Percentiles rank a stretch among this genome's conserved stretches.
phyloP scores from a whole-genome alignment of 2,329 filamentous ascomycete genomes.

The Chrysoporthe puriensis region DNA sequence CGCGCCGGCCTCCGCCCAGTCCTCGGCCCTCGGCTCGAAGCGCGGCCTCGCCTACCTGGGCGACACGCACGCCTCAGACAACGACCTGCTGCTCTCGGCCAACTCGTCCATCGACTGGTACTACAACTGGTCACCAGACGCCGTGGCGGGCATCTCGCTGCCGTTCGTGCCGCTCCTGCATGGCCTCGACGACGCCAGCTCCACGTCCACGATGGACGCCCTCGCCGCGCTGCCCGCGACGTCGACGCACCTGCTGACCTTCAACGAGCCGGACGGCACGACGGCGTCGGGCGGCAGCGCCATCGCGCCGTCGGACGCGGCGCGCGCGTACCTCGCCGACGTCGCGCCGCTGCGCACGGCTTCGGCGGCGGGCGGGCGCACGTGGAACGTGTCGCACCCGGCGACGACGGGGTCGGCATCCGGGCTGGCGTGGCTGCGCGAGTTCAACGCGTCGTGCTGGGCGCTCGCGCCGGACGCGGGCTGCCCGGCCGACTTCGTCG shows the following conservation, averaged over 20 bases:
- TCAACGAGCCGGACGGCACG: conserved; percentile 48
- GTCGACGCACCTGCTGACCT: conserved; percentile 44
- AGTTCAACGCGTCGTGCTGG: conserved; percentile 46
- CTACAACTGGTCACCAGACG: conserved; percentile 46
- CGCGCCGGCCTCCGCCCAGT: neutral
- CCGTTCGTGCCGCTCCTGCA: conserved; percentile 46
- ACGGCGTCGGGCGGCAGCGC: conserved; percentile 44
- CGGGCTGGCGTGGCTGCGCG: conserved; percentile 44
- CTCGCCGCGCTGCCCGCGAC: conserved; percentile 38
- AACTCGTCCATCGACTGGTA: conserved; percentile 47
- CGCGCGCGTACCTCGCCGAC: conserved; percentile 41
- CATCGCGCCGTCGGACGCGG: conserved; percentile 44
- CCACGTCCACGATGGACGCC: conserved; percentile 33
- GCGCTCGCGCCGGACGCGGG: conserved; percentile 41
- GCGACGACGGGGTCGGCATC: conserved; percentile 44
- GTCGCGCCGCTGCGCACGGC: conserved; percentile 40
- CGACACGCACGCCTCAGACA: conserved; percentile 36
- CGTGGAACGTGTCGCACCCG: conserved; percentile 46
- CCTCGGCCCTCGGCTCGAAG: conserved; percentile 30
- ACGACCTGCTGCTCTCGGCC: conserved; percentile 40
- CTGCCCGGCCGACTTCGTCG: conserved; percentile 46
- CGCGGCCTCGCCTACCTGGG: conserved; percentile 36
- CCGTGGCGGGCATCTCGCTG: conserved; percentile 34
- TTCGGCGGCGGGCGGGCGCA: conserved; percentile 23
- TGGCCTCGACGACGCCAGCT: conserved; percentile 39